Conservation (phyloP, 2,329 filamentous ascomycete genomes). For the Orbilia quercus region DNA sequence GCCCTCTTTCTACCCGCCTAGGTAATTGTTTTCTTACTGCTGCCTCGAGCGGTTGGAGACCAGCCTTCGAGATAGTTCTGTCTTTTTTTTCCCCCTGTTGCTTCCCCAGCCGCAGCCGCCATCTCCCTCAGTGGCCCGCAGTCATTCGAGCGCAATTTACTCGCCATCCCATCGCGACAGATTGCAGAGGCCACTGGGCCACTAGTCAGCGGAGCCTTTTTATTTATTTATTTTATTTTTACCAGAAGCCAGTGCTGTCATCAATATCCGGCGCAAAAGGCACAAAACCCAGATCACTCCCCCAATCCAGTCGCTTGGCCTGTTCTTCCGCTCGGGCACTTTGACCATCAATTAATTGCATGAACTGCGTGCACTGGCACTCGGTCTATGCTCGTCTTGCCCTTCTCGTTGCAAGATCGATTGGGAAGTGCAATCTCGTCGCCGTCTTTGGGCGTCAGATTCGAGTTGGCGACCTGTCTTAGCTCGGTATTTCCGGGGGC, state of each 20-base stretch:
- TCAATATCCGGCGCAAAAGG: slow-evolving; percentile 47
- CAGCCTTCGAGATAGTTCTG: too few relatives aligned
- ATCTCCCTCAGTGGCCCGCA: slow-evolving; percentile 20
- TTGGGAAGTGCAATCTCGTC: slow-evolving; percentile 16
- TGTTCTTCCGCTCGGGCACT: slow-evolving; percentile 3
- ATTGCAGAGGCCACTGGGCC: slow-evolving; percentile 25
- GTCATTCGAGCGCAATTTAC: slow-evolving; percentile 46
- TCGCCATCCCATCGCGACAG: slow-evolving; percentile 34
- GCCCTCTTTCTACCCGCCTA: too few relatives aligned
- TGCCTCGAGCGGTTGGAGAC: too few relatives aligned
- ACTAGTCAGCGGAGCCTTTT: slow-evolving; percentile 39
- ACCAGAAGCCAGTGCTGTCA: slow-evolving; percentile 18
- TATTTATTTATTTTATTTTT: too few relatives aligned
- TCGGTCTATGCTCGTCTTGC: not conserved
- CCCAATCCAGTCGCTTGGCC: slow-evolving; percentile 6
- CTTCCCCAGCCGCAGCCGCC: slow-evolving; percentile 8
- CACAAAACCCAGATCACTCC: slow-evolving; percentile 6
- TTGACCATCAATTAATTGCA: not conserved
- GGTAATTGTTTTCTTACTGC: too few relatives aligned
- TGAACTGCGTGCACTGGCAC: not conserved
- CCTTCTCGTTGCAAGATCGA: slow-evolving; percentile 4
- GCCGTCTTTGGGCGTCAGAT: slow-evolving; percentile 48
- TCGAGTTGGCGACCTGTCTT: slow-evolving; percentile 43
- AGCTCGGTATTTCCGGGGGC: slow-evolving; percentile 43
- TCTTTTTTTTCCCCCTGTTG: not conserved